Evolutionary conservation across 1,284 basidiomycete genomes (phyloP).

Genomic region (Microbotryomycetes sp.): DNA sequence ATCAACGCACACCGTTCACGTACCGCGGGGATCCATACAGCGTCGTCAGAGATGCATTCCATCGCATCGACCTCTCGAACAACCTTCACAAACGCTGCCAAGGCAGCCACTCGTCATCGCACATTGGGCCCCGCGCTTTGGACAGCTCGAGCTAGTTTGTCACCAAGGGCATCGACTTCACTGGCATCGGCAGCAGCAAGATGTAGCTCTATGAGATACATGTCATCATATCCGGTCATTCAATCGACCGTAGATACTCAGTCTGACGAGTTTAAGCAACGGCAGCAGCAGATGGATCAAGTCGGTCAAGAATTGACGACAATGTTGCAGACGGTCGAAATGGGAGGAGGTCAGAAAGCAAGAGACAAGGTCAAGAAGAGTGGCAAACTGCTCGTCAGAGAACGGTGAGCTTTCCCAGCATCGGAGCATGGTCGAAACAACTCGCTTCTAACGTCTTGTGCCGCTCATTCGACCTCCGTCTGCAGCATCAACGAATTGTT

Average conservation of each 20-base stretch:
- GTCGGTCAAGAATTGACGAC: constrained; percentile 4
- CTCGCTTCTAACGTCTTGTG: background rate
- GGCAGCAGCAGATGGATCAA: constrained; percentile 5
- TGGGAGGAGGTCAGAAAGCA: constrained; percentile 24
- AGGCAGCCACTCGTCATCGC: too few relatives aligned
- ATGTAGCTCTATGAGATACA: background rate
- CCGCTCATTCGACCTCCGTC: background rate
- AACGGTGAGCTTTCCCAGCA: constrained; percentile 3
- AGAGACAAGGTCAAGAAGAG: constrained; percentile 6
- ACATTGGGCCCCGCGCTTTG: background rate
- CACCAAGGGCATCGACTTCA: too few relatives aligned
- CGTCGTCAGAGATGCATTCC: background rate
- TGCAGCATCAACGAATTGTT: constrained; percentile 59
- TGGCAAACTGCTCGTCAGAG: constrained; percentile 29
- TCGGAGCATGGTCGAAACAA: background rate
- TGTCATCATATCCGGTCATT: constrained; percentile 8
- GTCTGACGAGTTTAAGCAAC: constrained; percentile 5
- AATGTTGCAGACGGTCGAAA: constrained; percentile 2
- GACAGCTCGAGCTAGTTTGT: background rate
- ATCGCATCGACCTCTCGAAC: background rate
- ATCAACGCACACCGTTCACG: background rate
- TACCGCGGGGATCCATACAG: too few relatives aligned
- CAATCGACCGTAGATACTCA: constrained; percentile 16
- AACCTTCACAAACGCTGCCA: background rate
- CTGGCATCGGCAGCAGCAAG: background rate